These are phyloP conservation scores for Lipomyces kockii DNA, from an alignment of 805 yeast genomes.

Conservation along the genomic window DNA sequence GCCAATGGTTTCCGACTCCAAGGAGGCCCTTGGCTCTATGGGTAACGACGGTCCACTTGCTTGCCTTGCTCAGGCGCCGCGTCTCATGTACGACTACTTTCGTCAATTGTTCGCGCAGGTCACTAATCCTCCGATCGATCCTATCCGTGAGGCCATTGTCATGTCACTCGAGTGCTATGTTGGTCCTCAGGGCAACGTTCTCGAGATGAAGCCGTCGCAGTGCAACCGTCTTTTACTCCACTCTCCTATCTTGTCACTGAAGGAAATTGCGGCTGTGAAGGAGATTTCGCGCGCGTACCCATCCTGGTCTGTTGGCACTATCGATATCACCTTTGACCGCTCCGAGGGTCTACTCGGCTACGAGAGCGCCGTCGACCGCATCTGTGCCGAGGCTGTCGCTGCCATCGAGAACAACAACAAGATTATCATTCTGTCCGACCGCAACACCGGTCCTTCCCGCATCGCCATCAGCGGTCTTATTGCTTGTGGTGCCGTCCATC, in stretches of 20 bases:
- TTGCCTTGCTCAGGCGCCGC: slow-evolving; percentile 91
- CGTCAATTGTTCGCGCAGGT: slow-evolving; percentile 97
- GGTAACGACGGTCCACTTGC: slow-evolving; percentile 97
- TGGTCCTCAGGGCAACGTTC: slow-evolving; percentile 96
- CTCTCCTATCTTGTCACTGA: slow-evolving; percentile 78
- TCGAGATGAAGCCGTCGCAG: slow-evolving; percentile 90
- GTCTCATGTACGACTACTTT: slow-evolving; percentile 88
- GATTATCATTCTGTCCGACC: slow-evolving; percentile 78
- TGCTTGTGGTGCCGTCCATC: slow-evolving; percentile 98
- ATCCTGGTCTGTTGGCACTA: slow-evolving; percentile 77
- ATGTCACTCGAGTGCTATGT: slow-evolving; percentile 96
- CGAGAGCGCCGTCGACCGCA: slow-evolving; percentile 78
- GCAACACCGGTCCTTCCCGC: slow-evolving; percentile 60
- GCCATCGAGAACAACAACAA: slow-evolving; percentile 79
- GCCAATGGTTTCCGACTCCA: slow-evolving; percentile 92
- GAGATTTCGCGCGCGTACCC: slow-evolving; percentile 78
- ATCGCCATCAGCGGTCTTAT: slow-evolving; percentile 84
- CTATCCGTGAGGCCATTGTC: slow-evolving; percentile 93
- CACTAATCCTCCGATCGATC: slow-evolving; percentile 98
- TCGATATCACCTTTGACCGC: slow-evolving; percentile 88
- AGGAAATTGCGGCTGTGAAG: slow-evolving; percentile 74
- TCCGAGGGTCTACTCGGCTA: slow-evolving; percentile 86
- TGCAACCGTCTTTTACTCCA: slow-evolving; percentile 84
- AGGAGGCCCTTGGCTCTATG: slow-evolving; percentile 97
- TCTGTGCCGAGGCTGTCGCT: slow-evolving; percentile 83